Evolutionary conservation across 257 asterid species (phyloP), one percentile per base, ranked within the genome.

Genomic region (Coffea eugenioides): DNA sequence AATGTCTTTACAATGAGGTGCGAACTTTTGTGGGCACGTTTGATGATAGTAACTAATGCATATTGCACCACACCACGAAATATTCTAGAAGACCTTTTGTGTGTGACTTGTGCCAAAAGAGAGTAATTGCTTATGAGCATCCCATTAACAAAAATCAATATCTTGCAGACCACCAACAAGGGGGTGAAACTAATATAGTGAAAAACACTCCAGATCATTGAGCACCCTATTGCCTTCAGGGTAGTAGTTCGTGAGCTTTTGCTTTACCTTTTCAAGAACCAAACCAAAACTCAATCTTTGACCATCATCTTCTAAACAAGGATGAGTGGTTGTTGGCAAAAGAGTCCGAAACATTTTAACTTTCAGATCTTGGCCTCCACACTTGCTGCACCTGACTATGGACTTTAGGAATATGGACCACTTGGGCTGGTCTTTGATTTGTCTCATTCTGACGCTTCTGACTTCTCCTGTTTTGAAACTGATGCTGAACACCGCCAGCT

Each of bases 281-380:
- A 43, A n/a, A 51, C 49, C 8, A 25, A 45, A 59, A 36, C 69
- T 57, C 39, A 59, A 25, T 75, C 23, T 61, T 41, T 23, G 43
- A 9, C 20, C 34, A 20, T 39, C 43, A 31, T 57, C 66, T 39
- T 8, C 27, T 41, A 6, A 18, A 20, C 34, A 66, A 27, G 31
- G 52, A 68, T 9, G 25, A 69, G 8, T 20, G 25, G 7, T 54
- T 27, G 20, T 16, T 66, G 65, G 18, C 43, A 27, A 70, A 69
- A 75, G 6, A 49, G 16, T 56, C 14, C 16, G 51, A 76, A 59
- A 46, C 66, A 59, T 46, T 79, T 78, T 52, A 69, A 52, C 67
- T 71, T 54, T 84, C 80, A 9, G 87, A 74, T 83, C 89, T 88
- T 57, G 88, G 88, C 89, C 78, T 88, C 93, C 97, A 89, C 39